These are phyloP conservation scores for grape (Vitis vinifera) DNA, from an alignment of 164 flowering plant genomes.

Conservation along the genomic window ASM3070453v1 NC_081817.1:22462501-22463000, in stretches of 20 bases:
- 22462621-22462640: conserved; percentile 97
- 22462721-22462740: conserved; percentile 84
- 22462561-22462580: neutral
- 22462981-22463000: no score
- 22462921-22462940: no score
- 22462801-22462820: no score
- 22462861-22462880: no score
- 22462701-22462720: conserved; percentile 77
- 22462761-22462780: conserved; percentile 54
- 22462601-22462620: conserved; percentile 81
- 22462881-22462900: no score
- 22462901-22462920: no score
- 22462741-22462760: conserved; percentile 68
- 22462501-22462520: conserved; percentile 67
- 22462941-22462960: no score
- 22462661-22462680: conserved; percentile 96
- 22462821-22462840: no score
- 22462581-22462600: conserved; percentile 66
- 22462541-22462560: no score
- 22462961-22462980: no score
- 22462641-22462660: conserved; percentile 96
- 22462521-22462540: neutral
- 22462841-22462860: no score
- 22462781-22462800: neutral
- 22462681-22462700: conserved; percentile 86